These are phyloP conservation scores for Penicillium italicum DNA, from an alignment of 2,329 filamentous ascomycete species.

Conservation along the genomic window DNA sequence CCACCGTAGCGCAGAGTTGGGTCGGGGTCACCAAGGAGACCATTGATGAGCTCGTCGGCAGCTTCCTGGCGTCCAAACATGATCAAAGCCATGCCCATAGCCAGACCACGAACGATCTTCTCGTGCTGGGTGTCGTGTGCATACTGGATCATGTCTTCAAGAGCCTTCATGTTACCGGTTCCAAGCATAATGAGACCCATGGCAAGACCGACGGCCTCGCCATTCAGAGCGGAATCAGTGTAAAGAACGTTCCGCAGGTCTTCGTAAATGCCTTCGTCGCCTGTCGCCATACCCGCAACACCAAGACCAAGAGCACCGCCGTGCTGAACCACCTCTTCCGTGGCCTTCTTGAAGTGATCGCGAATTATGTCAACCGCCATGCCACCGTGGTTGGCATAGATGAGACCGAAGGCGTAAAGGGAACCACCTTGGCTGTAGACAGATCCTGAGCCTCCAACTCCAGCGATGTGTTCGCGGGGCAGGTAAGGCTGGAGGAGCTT, in stretches of 20 bases:
- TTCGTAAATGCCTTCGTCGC: constrained; percentile 84
- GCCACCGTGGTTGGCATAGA: constrained; percentile 95
- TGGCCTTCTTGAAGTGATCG: constrained; percentile 49
- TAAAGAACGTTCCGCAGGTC: constrained; percentile 86
- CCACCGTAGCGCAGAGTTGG: constrained; percentile 92
- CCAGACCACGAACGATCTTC: constrained; percentile 95
- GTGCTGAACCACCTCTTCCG: constrained; percentile 84
- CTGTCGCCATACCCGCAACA: constrained; percentile 96
- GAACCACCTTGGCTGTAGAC: constrained; percentile 96
- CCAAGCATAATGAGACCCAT: constrained; percentile 99
- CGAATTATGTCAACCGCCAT: constrained; percentile 61
- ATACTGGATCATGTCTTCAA: constrained; percentile 97
- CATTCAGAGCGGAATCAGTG: constrained; percentile 91
- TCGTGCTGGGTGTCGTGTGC: constrained; percentile 97
- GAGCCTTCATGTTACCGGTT: constrained; percentile 87
- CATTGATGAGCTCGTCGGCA: constrained; percentile 91
- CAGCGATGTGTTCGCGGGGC: constrained; percentile 61
- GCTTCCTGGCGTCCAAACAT: constrained; percentile 96
- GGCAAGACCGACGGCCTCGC: constrained; percentile 88
- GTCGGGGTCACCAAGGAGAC: constrained; percentile 87
- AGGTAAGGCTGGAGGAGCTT: constrained; percentile 94
- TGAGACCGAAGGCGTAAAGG: constrained; percentile 89
- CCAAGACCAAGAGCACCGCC: constrained; percentile 92
- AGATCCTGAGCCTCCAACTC: constrained; percentile 72
- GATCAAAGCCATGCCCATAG: constrained; percentile 94